phyloP scores from a whole-genome alignment of 202 grass and related monocot species.

The Bolboschoenoplectus hybrid region DNA sequence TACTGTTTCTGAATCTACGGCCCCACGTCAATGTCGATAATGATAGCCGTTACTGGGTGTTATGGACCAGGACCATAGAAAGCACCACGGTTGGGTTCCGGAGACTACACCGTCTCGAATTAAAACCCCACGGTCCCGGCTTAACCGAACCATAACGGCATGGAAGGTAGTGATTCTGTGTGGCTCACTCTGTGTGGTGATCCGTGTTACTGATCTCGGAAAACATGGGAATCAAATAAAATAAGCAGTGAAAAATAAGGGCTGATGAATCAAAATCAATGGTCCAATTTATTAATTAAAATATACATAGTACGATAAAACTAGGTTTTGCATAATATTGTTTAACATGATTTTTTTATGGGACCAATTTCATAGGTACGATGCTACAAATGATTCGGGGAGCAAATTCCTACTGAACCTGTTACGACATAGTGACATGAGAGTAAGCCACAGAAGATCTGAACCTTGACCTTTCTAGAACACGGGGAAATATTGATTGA shows the following conservation, averaged over 20 bases:
- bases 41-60: no score
- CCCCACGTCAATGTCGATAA: no score
- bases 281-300: no score
- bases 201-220: neutral
- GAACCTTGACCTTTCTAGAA: slow-evolving; percentile 20
- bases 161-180: neutral
- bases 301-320: no score
- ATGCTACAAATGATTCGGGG: neutral
- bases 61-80: neutral
- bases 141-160: slow-evolving; percentile 34
- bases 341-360: no score
- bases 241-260: no score
- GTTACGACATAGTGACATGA: neutral
- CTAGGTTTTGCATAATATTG: no score
- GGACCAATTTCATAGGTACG: no score
- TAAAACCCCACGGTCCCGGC: neutral
- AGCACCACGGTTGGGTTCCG: neutral
- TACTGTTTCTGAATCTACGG: no score
- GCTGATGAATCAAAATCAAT: no score
- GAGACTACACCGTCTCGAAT: slow-evolving; percentile 1
- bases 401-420: neutral
- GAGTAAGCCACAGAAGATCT: neutral
- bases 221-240: neutral
- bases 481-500: slow-evolving; percentile 6
- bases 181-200: neutral